These are phyloP conservation scores for Apiospora aurea DNA, from an alignment of 2,329 filamentous ascomycete species.

Conservation along the genomic window DNA sequence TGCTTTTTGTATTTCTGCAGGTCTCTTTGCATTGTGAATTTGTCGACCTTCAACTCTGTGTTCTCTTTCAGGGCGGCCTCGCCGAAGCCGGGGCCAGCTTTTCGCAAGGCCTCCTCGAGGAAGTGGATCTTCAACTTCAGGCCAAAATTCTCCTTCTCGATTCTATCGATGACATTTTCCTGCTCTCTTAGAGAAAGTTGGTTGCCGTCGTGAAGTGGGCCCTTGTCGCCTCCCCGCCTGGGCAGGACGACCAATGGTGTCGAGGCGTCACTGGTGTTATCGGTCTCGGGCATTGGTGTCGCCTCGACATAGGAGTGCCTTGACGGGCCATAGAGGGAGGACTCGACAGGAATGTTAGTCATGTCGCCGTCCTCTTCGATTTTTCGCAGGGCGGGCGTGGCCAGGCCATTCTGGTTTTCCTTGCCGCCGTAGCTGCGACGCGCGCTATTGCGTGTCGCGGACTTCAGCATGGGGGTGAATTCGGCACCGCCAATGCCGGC, in stretches of 20 bases:
- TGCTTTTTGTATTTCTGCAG: conserved; percentile 87
- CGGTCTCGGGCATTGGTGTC: conserved; percentile 78
- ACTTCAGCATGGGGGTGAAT: conserved; percentile 94
- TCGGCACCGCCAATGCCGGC: conserved; percentile 73
- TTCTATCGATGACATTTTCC: conserved; percentile 92
- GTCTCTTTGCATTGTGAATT: conserved; percentile 87
- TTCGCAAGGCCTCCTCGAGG: conserved; percentile 87
- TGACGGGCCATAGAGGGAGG: conserved; percentile 72
- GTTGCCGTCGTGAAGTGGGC: conserved; percentile 83
- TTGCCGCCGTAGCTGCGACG: conserved; percentile 63
- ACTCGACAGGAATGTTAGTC: conserved; percentile 75
- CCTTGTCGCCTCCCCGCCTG: conserved; percentile 67
- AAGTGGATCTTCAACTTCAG: conserved; percentile 98
- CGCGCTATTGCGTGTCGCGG: conserved; percentile 74
- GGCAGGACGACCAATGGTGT: conserved; percentile 80
- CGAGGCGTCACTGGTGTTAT: conserved; percentile 80
- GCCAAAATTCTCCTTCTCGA: conserved; percentile 98
- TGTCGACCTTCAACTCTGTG: conserved; percentile 90
- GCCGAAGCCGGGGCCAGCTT: conserved; percentile 88
- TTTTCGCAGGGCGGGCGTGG: conserved; percentile 74
- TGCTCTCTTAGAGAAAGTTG: conserved; percentile 92
- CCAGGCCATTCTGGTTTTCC: conserved; percentile 64
- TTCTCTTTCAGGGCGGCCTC: conserved; percentile 92
- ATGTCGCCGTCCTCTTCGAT: conserved; percentile 75
- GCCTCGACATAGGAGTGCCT: conserved; percentile 70